These are phyloP conservation scores for Lyophyllum decastes DNA, from an alignment of 768 basidiomycete genomes.

Conservation along the genomic window DNA sequence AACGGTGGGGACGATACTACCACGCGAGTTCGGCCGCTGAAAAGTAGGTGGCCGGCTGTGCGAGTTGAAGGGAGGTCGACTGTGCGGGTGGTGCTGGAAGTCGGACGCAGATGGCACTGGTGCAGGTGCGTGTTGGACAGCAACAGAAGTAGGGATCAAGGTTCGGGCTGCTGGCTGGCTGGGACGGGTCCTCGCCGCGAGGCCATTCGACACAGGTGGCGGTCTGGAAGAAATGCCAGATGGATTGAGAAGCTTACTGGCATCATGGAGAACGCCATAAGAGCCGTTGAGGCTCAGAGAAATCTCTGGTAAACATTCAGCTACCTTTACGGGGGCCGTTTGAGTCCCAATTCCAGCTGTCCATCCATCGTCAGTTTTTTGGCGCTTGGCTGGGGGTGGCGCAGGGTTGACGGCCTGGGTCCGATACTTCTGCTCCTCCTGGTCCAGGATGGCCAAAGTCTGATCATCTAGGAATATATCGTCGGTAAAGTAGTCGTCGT, in stretches of 20 bases:
- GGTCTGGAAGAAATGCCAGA: not conserved
- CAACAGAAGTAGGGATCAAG: not conserved
- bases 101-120: not conserved
- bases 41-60: constrained; percentile 5
- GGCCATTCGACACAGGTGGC: not conserved
- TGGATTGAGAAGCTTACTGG: constrained; percentile 6
- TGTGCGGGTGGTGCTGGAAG: constrained; percentile 12
- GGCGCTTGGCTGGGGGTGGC: constrained; percentile 53
- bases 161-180: not conserved
- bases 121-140: not conserved
- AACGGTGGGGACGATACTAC: not conserved
- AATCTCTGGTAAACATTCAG: constrained; percentile 64
- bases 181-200: not conserved
- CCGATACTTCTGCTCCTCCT: constrained; percentile 50
- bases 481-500: constrained; percentile 66
- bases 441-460: constrained; percentile 61
- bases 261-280: constrained; percentile 41
- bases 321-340: constrained; percentile 32
- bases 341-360: constrained; percentile 30
- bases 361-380: constrained; percentile 52
- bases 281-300: constrained; percentile 59
- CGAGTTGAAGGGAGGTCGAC: constrained; percentile 9
- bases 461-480: constrained; percentile 65
- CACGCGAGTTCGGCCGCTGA: not conserved
- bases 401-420: constrained; percentile 23